Evolutionary conservation across 176 grass and related monocot genomes (phyloP), one percentile per base, ranked within the genome.

Genomic region (Carex parvula): DNA sequence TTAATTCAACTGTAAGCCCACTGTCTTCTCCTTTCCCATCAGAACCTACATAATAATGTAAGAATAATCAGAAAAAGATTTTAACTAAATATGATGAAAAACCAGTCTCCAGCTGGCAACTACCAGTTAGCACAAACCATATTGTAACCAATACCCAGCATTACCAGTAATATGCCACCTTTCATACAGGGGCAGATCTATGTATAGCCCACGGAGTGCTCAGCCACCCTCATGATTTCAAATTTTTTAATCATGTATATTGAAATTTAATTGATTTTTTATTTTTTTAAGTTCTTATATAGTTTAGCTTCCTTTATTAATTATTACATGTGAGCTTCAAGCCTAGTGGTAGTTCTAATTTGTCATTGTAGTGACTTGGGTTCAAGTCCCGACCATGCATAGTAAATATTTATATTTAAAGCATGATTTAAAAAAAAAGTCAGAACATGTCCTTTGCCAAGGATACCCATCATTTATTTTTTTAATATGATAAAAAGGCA

Each of bases 1-100:
- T 68, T 65, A 66, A 83, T 50, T 83, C 62, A 52, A 83, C 80
- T 83, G 52, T 68, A 44, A 83, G 60, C 61, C 61, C 80, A 83
- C 4, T 65, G 26, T 83, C 37, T 32, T 83, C 39, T 46, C 46
- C 80, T 66, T 83, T 83, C 18, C 41, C 62, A 68, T 83, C 63
- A 67, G 44, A 64, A 82, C 79, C 80, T 83, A 53, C 14, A 83
- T n/a, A 48, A 6, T 16, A 77, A 56, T 53, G 50, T 53, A 53
- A 16, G 39, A 54, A 53, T 29, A 46, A 81, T 81, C 8, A 64
- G 55, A 7, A 33, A 11, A 64, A 81, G 3, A 1, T 61, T 63
- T 44, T 21, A 41, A n/a, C 21, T 63, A 61, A 42, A 29, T 60
- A 81, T 44, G 13, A 81, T 81, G 14, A 64, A 62, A 81, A 48